Percentiles rank a stretch among this genome's conserved stretches.
Evolutionary conservation across 2,329 filamentous ascomycete genomes (phyloP).

Genomic region (Fusarium decemcellulare): DNA sequence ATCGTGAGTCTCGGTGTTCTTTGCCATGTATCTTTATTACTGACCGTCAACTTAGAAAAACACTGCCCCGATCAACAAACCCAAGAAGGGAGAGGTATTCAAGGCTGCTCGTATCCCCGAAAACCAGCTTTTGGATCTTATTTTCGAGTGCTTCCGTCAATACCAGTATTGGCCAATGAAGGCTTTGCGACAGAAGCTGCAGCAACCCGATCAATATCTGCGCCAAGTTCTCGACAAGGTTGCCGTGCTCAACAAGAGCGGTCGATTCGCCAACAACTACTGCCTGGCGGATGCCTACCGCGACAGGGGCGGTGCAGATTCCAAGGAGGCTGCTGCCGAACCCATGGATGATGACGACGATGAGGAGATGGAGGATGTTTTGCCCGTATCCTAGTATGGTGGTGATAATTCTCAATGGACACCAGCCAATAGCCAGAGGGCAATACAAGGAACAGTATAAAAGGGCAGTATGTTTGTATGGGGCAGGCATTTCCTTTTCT

Average conservation of each 20-base stretch:
- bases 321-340: conserved; percentile 69
- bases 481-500: conserved; percentile 5
- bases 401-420: not conserved
- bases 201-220: conserved; percentile 94
- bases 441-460: too few species aligned
- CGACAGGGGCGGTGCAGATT: conserved; percentile 55
- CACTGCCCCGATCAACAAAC: conserved; percentile 63
- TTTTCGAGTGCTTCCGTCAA: conserved; percentile 86
- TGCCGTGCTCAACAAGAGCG: conserved; percentile 85
- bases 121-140: conserved; percentile 87
- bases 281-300: conserved; percentile 75
- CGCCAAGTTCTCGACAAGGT: conserved; percentile 88
- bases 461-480: not conserved
- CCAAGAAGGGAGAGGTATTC: conserved; percentile 76
- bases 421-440: conserved; percentile 2
- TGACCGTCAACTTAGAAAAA: conserved; percentile 63
- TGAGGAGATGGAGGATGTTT: conserved; percentile 86
- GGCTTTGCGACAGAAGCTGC: conserved; percentile 80
- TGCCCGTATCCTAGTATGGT: conserved; percentile 47
- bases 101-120: conserved; percentile 93
- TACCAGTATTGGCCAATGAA: conserved; percentile 97
- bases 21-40: conserved; percentile 13
- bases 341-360: conserved; percentile 76
- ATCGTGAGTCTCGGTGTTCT: conserved; percentile 64
- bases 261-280: conserved; percentile 89